Percentiles rank a stretch among this genome's conserved stretches.
phyloP scores from a whole-genome alignment of 768 basidiomycete species.

The Tephrocybe sp. region DNA sequence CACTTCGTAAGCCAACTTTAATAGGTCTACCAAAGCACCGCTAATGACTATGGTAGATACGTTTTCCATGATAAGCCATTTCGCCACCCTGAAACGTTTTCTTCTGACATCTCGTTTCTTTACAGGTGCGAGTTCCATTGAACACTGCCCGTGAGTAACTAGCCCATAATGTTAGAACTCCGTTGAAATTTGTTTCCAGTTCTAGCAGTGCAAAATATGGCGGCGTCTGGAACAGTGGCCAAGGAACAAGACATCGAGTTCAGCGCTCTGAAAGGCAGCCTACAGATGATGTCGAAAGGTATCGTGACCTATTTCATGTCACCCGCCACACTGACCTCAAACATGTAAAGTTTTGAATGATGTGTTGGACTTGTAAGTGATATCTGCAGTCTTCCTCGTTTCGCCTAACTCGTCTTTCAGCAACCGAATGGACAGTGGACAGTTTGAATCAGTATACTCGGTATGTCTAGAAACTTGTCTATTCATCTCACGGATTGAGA shows the following conservation, averaged over 20 bases:
- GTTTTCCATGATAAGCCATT: constrained; percentile 70
- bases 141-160: constrained; percentile 65
- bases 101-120: constrained; percentile 17
- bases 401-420: constrained; percentile 30
- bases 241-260: constrained; percentile 86
- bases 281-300: constrained; percentile 91
- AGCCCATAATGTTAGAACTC: neutral
- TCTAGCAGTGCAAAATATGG: constrained; percentile 91
- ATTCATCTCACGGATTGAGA: no score
- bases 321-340: neutral
- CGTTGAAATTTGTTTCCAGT: constrained; percentile 30
- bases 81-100: neutral
- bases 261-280: constrained; percentile 75
- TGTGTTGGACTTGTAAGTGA: constrained; percentile 72
- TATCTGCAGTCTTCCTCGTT: constrained; percentile 4
- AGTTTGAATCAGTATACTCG: constrained; percentile 69
- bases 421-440: constrained; percentile 85
- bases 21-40: neutral
- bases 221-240: constrained; percentile 70
- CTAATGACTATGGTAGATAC: constrained; percentile 41
- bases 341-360: constrained; percentile 63
- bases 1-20: constrained; percentile 57
- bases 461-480: constrained; percentile 32
- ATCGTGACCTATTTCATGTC: constrained; percentile 15
- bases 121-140: constrained; percentile 78